These are phyloP conservation scores for Sphaceloma murrayae DNA, from an alignment of 2,329 filamentous ascomycete genomes.

Conservation along the genomic window DNA sequence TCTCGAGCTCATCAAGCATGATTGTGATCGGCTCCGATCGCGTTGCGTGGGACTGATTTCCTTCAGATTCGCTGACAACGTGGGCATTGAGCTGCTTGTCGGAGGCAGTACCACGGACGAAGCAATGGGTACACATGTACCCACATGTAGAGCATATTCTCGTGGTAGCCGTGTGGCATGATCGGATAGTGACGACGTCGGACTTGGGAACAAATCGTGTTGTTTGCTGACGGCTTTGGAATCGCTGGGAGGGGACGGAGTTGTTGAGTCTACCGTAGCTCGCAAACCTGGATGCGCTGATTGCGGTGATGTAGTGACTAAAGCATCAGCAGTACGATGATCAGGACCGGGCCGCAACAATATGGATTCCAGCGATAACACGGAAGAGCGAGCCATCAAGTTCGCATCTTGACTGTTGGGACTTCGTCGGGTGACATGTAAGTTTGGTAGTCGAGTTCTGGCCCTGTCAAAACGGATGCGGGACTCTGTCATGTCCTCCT, in stretches of 20 bases:
- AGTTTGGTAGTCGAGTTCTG: too few relatives aligned
- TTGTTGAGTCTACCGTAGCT: too few relatives aligned
- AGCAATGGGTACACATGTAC: neutral
- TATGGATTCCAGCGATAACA: too few relatives aligned
- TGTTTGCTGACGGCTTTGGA: too few relatives aligned
- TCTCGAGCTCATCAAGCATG: too few relatives aligned
- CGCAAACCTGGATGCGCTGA: too few relatives aligned
- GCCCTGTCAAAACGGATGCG: conserved; percentile 21
- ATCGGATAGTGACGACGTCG: neutral
- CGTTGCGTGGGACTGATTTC: neutral
- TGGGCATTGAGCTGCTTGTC: neutral
- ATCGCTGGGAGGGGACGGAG: too few relatives aligned
- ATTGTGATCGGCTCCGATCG: neutral
- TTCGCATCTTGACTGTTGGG: too few relatives aligned
- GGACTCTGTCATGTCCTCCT: conserved; percentile 24
- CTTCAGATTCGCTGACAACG: neutral
- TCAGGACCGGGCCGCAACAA: neutral
- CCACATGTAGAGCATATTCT: neutral
- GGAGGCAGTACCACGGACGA: too few relatives aligned
- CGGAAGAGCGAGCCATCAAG: too few relatives aligned
- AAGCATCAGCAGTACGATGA: neutral
- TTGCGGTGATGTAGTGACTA: neutral
- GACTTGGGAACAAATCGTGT: too few relatives aligned
- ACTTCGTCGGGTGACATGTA: too few relatives aligned
- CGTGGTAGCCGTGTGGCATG: neutral